Evolutionary conservation across 2,329 filamentous ascomycete species (phyloP).

Genomic region (Aspergillus bombycis): DNA sequence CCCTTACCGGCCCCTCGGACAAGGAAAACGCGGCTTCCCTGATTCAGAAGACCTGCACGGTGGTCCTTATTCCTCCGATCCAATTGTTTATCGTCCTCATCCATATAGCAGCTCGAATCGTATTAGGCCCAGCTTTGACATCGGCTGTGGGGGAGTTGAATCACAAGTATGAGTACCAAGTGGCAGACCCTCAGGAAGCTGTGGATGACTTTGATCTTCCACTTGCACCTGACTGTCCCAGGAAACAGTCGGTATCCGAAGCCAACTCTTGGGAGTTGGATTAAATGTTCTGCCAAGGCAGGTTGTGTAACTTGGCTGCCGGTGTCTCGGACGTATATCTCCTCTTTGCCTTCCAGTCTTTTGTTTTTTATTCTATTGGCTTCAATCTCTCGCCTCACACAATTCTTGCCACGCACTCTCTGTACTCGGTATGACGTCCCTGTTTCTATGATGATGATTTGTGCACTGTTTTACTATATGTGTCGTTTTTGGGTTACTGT

Average conservation of each 20-base stretch:
- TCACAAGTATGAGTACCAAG: slow-evolving; percentile 21
- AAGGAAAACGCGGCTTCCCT: slow-evolving; percentile 65
- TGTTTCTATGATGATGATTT: slow-evolving; percentile 12
- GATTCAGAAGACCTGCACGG: slow-evolving; percentile 74
- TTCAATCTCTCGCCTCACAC: background rate
- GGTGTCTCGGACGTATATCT: slow-evolving; percentile 3
- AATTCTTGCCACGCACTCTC: background rate
- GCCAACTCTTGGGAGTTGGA: slow-evolving; percentile 33
- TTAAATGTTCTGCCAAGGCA: slow-evolving; percentile 22
- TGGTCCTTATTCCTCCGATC: slow-evolving; percentile 78
- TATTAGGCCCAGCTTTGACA: slow-evolving; percentile 40
- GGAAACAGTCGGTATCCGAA: slow-evolving; percentile 25
- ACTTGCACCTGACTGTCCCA: slow-evolving; percentile 32
- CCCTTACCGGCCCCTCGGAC: slow-evolving; percentile 52
- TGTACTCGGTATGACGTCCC: slow-evolving; percentile 5
- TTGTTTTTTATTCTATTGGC: background rate
- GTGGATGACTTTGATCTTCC: slow-evolving; percentile 46
- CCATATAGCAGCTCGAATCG: slow-evolving; percentile 76
- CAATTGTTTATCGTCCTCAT: slow-evolving; percentile 79
- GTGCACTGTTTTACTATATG: background rate
- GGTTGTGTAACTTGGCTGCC: background rate
- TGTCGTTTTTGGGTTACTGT: slow-evolving; percentile 8
- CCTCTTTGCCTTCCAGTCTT: background rate
- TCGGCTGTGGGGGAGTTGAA: slow-evolving; percentile 23
- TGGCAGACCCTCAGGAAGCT: slow-evolving; percentile 24